Evolutionary conservation across 345 rosid genomes (phyloP), one percentile per base, ranked within the genome.

Genomic region (Linum lewisii): DNA sequence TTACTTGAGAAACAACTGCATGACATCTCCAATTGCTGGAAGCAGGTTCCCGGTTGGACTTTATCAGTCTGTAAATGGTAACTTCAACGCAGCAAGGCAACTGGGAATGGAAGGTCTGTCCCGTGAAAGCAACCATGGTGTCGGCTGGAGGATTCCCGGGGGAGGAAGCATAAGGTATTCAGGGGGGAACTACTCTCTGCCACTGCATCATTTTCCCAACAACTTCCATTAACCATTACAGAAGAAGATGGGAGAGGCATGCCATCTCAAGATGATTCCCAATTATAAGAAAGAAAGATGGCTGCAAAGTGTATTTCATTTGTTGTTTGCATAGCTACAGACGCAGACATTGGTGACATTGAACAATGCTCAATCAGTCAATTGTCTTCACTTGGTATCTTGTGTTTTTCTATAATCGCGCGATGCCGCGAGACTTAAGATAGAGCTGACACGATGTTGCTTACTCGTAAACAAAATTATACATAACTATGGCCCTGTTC

Each of bases 191-290:
- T 57, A 70, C 51, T 26, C 47, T 16, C 54, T 70, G 16, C 51
- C 80, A 52, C 80, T 69, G 57, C 69, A 70, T 21, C 62, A 62
- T 45, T 36, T 63, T 61, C 67, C 72, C 59, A 65, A 66, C 76
- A 71, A 72, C 70, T 63, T 63, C 57, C 75, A 53, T 22, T 29
- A 3, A 29, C 34, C 34, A 29, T 29, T 3, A 29, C 34, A 29
- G 34, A 29, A 5, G 34, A 29, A 29, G 34, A 29, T 1, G 57
- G 74, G 26, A 73, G 79, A 68, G 34, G 68, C 26, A 15, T 63
- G 64, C 15, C 74, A 15, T 71, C 29, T 55, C 75, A 60, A 62
- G 74, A 69, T 21, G 59, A 68, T n/a, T 50, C 24, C 63, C 64
- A 25, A 45, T 67, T 62, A 60, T 64, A 58, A 26, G 45, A 70